Evolutionary conservation across 202 grass and related monocot species (phyloP), one percentile per base, ranked within the genome.

Genomic region (Schoenoplectus tabernaemontani): DNA sequence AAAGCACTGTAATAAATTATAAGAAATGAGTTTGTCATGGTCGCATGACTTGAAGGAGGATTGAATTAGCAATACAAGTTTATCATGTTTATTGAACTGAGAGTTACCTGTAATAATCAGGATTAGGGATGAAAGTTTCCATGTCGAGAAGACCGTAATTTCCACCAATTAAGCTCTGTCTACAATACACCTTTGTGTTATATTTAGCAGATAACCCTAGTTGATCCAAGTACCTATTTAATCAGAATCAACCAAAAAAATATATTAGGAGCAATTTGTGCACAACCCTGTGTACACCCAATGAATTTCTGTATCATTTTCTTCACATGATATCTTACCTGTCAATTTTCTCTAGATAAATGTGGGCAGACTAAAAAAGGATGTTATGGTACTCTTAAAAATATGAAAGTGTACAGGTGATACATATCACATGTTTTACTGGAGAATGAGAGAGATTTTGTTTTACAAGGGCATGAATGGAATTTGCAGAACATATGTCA

Each of bases 121-220:
- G 96, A 87, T 99, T 99, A 0, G 96, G 96, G 42, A 93, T 57
- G 10, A 88, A 96, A 62, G 88, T 99, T 32, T 93, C 64, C 0
- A 90, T 93, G 79, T 99, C 96, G 16, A 99, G 88, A 64, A 99
- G 96, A 44, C 96, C 96, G 46, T 99, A 99, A 77, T 99, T 93
- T 41, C 92, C 96, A 26, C 96, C 96, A 60, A 96, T 96, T 57
- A 99, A 86, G 33, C 84, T 87, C 73, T 99, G 96, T 78, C 96
- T 90, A 59, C 96, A 99, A 70, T 99, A 99, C 15, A 89, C 92
- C 85, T 89, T 95, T 9, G 92, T 96, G 66, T 99, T 86, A 87
- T 99, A 99, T 81, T 88, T 99, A 32, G 96, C 87, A 65, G 96
- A 85, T 70, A 95, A 84, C 34, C 96, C 96, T 66, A 99, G 83